Evolutionary conservation across 176 grass and related monocot species (phyloP).

Genomic region (Cenchrus fungigraminus): DNA sequence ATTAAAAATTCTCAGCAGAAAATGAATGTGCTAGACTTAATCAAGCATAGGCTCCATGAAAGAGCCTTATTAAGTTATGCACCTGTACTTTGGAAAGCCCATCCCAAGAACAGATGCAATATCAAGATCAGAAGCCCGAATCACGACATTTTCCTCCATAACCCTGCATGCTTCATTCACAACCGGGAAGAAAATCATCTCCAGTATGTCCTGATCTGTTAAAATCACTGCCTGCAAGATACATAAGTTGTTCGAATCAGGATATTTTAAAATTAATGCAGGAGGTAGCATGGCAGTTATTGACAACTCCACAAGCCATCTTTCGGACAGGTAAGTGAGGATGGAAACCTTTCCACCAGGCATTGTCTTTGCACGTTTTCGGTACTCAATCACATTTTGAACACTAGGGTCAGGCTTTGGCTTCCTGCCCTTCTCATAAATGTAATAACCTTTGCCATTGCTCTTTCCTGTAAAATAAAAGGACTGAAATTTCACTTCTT

Average conservation of each 20-base stretch:
- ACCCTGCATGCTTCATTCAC: conserved; percentile 93
- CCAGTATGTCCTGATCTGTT: conserved; percentile 76
- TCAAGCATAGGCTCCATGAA: too few species aligned
- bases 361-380: conserved; percentile 58
- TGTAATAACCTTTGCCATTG: conserved; percentile 94
- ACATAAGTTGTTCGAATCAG: conserved; percentile 26
- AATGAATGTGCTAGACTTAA: too few species aligned
- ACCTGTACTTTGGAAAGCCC: conserved; percentile 98
- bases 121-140: conserved; percentile 84
- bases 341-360: conserved; percentile 74
- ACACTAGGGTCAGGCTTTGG: conserved; percentile 90
- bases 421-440: conserved; percentile 87
- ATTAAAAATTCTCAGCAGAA: too few species aligned
- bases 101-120: conserved; percentile 96
- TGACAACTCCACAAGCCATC: conserved; percentile 19
- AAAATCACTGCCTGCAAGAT: conserved; percentile 73
- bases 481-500: not conserved
- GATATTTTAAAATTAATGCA: not conserved
- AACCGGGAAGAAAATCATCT: conserved; percentile 98
- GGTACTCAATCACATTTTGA: conserved; percentile 77
- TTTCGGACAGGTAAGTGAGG: not conserved
- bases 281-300: conserved; percentile 12
- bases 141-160: conserved; percentile 87
- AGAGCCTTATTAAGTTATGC: not conserved
- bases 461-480: conserved; percentile 61